Base-by-base conservation (phyloP, 164 flowering plant genomes). In the Umbilicus rupestris region DNA sequence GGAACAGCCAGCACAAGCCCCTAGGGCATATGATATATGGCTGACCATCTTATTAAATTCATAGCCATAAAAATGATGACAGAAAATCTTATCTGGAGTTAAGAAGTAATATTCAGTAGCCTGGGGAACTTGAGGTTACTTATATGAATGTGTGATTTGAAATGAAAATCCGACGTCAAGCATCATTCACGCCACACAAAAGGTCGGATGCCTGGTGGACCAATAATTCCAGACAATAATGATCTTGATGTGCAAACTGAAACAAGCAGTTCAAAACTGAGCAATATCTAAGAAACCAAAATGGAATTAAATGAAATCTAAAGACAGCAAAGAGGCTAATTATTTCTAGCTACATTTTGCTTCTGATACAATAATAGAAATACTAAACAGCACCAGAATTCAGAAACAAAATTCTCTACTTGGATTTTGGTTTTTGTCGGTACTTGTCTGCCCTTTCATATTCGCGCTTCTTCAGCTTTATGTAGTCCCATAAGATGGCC, bases 241-340 rank as follows among this genome's bases (percentile, higher is more conserved):
- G 60, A 12, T 55, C 60, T 55, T 55, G 60, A 55, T 55, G 28
- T 26, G 29, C 35, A 55, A 55, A 28, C 60, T 50, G 58, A 52
- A 52, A 52, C 58, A 26, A 52, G 22, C 22, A 52, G 22, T 10
- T 55, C 60, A 55, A 41, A 29, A 26, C 33, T 26, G 16, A 55
- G 31, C 33, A 26, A 33, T 55, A 29, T 55, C 31, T 17, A 24
- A 7, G 5, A 24, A 55, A 55, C 19, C 60, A 55, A 28, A 55
- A 26, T 55, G 19, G 19, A 55, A 26, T 11, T 12, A 55, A 14
- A 17, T 55, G 3, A 28, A 14, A 28, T 28, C 19, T 55, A 3
- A 26, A 55, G 33, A 7, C 11, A 28, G 60, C 1, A 52, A 10
- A 10, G 16, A 52, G 31, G 10, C 3, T 24, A 2, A 50, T n/a